Conservation (phyloP, 2,329 filamentous ascomycete species). For the Fusarium graminum region DNA sequence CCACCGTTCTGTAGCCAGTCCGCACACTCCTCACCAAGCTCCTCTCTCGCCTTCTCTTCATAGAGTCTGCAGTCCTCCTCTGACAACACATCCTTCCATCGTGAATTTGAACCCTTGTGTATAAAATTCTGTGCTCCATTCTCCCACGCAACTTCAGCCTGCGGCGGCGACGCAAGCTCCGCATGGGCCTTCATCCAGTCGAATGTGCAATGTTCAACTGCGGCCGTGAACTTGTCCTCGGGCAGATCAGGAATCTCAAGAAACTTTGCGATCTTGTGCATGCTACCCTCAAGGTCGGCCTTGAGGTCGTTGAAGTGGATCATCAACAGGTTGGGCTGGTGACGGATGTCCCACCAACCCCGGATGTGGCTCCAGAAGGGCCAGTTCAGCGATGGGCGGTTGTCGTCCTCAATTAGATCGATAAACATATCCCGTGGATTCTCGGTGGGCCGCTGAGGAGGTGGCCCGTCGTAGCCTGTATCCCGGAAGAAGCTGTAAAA, state of each 20-base stretch:
- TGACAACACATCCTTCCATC: conserved; percentile 7
- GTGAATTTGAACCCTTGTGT: conserved; percentile 4
- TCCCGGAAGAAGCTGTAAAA: conserved; percentile 22
- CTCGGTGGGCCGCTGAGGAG: neutral
- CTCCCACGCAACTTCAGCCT: conserved; percentile 11
- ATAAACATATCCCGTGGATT: conserved; percentile 6
- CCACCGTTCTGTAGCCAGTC: conserved; percentile 13
- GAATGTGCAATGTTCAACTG: conserved; percentile 15
- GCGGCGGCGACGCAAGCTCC: neutral
- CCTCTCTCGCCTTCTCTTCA: neutral
- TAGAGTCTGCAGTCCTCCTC: neutral
- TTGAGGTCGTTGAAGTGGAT: conserved; percentile 26
- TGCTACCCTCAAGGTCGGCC: neutral
- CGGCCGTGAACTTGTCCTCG: conserved; percentile 11
- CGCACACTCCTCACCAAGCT: conserved; percentile 10
- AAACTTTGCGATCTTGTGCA: conserved; percentile 4
- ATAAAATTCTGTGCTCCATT: conserved; percentile 19
- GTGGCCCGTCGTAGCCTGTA: neutral
- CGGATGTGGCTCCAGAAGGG: conserved; percentile 28
- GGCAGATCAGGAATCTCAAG: conserved; percentile 1
- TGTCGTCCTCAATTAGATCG: conserved; percentile 9
- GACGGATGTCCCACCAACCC: conserved; percentile 10
- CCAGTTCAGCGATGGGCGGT: conserved; percentile 1
- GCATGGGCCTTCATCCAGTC: conserved; percentile 30
- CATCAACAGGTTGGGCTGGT: conserved; percentile 6